Evolutionary conservation across 495 filamentous ascomycete genomes (phyloP).

Genomic region (Aspergillus nidulans): DNA sequence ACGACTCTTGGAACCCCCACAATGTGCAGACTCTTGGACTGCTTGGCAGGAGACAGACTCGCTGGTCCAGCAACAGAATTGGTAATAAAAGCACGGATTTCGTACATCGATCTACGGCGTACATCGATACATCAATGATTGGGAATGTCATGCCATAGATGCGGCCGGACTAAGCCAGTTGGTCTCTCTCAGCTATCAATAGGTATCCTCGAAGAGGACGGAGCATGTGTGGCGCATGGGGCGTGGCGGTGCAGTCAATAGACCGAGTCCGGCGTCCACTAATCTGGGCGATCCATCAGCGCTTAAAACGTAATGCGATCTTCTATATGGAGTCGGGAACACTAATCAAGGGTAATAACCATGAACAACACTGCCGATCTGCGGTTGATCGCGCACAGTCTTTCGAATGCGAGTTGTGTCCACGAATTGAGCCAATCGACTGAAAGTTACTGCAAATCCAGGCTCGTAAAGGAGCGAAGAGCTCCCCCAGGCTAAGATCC

Average conservation of each 20-base stretch:
- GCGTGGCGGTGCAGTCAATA: slow-evolving; percentile 20
- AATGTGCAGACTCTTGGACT: not conserved
- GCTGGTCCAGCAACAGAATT: too few species aligned
- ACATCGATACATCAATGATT: too few species aligned
- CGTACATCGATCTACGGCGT: too few species aligned
- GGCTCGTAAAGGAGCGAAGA: too few species aligned
- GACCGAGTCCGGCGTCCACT: slow-evolving; percentile 13
- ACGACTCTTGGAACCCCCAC: not conserved
- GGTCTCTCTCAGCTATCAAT: too few species aligned
- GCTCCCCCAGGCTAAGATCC: too few species aligned
- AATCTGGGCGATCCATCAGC: slow-evolving; percentile 10
- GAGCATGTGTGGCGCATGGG: slow-evolving; percentile 7
- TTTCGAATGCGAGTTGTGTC: too few species aligned
- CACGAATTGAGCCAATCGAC: too few species aligned
- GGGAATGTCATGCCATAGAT: too few species aligned
- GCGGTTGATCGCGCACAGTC: too few species aligned
- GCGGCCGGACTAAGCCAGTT: too few species aligned
- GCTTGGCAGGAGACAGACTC: not conserved
- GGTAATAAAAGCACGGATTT: not conserved
- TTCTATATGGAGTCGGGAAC: not conserved
- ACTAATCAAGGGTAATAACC: not conserved
- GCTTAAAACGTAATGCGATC: slow-evolving; percentile 3
- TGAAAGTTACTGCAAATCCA: too few species aligned
- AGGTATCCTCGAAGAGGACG: not conserved
- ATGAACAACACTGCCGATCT: not conserved